These are phyloP conservation scores for Plantago elongata DNA, from an alignment of 257 asterid species.

Conservation along the genomic window DNA sequence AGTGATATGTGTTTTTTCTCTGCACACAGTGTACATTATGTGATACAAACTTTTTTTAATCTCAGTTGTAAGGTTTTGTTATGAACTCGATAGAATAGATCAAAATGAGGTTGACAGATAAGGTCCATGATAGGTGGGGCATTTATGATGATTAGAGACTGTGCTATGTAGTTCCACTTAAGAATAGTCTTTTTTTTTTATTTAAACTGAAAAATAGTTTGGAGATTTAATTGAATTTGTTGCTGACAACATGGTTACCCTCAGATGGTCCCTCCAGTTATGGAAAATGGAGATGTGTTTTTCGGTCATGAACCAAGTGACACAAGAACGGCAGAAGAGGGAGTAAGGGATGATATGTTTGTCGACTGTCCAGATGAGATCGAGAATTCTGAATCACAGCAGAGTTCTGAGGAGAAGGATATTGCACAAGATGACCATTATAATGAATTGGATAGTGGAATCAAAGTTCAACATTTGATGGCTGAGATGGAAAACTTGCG, in stretches of 20 bases:
- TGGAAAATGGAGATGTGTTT: conserved; percentile 23
- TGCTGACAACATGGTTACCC: conserved; percentile 15
- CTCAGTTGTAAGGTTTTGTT: not conserved
- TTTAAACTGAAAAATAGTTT: conserved; percentile 8
- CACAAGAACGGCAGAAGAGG: conserved; percentile 51
- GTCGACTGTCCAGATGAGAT: conserved; percentile 96
- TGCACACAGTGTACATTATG: not conserved
- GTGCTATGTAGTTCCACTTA: too few relatives aligned
- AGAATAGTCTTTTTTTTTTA: not conserved
- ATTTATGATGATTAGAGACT: too few relatives aligned
- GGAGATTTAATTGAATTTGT: conserved; percentile 20
- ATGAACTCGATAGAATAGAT: not conserved
- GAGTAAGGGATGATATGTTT: conserved; percentile 72
- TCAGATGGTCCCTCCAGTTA: conserved; percentile 34
- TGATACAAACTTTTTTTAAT: not conserved
- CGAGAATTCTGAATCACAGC: conserved; percentile 62
- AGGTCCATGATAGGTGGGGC: too few relatives aligned
- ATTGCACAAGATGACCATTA: conserved; percentile 29
- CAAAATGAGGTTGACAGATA: too few relatives aligned
- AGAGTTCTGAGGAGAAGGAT: conserved; percentile 48
- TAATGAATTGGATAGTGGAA: conserved; percentile 45
- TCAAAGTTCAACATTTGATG: conserved; percentile 35
- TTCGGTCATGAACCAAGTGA: conserved; percentile 32
- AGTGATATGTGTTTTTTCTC: not conserved
- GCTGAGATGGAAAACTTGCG: conserved; percentile 60